These are phyloP conservation scores for Phytophthora niederhauseri DNA, from an alignment of 352 stramenopile genomes.

Conservation along the genomic window DNA sequence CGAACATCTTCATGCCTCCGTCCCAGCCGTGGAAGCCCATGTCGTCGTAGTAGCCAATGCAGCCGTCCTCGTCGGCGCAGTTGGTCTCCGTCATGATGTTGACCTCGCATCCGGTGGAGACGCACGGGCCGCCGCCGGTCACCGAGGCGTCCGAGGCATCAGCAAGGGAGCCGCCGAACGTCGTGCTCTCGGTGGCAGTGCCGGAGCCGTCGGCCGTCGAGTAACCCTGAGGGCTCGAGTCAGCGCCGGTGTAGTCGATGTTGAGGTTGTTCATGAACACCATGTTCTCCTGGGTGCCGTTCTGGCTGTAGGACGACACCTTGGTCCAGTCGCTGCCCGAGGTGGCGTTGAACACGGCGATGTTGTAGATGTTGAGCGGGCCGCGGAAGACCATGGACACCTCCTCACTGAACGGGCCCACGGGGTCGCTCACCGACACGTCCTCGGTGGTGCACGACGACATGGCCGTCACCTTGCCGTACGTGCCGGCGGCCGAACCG, in stretches of 20 bases:
- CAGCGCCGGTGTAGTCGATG: conserved; percentile 48
- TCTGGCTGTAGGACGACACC: conserved; percentile 48
- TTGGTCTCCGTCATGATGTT: conserved; percentile 77
- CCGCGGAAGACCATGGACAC: conserved; percentile 59
- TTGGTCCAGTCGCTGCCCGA: conserved; percentile 42
- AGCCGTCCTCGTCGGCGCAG: conserved; percentile 48
- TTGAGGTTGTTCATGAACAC: conserved; percentile 67
- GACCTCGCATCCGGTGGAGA: conserved; percentile 68
- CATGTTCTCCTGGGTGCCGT: conserved; percentile 44
- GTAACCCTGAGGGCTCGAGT: conserved; percentile 52
- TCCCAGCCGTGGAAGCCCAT: conserved; percentile 71
- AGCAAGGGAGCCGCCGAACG: conserved; percentile 47
- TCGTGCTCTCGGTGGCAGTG: conserved; percentile 27
- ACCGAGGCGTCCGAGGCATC: conserved; percentile 54
- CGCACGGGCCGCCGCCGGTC: conserved; percentile 47
- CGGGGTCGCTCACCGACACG: conserved; percentile 38
- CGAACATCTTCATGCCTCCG: conserved; percentile 77
- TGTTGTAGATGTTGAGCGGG: conserved; percentile 61
- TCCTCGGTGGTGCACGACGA: conserved; percentile 44
- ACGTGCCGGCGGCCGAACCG: conserved; percentile 44
- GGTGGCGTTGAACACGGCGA: conserved; percentile 48
- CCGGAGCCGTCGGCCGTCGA: conserved; percentile 34
- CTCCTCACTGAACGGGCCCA: conserved; percentile 57
- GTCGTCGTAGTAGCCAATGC: conserved; percentile 69
- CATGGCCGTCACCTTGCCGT: conserved; percentile 48